phyloP scores from a whole-genome alignment of 139 green algal genomes.

The Nannochloris sp. region DNA sequence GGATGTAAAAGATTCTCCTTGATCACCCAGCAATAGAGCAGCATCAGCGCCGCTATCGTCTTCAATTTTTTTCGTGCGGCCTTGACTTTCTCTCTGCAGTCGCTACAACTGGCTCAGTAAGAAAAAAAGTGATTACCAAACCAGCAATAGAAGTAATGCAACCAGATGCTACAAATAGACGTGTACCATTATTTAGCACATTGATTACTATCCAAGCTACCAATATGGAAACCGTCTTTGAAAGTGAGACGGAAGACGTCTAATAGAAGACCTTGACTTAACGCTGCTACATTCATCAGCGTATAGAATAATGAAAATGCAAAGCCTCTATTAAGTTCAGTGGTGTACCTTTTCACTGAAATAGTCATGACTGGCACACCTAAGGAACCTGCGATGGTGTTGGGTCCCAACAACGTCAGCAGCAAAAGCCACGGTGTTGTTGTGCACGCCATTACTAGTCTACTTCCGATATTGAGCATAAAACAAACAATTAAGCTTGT shows the following conservation, averaged over 20 bases:
- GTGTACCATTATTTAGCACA: constrained; percentile 36
- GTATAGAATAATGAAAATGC: constrained; percentile 50
- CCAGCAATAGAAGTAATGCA: constrained; percentile 16
- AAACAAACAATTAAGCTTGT: constrained; percentile 21
- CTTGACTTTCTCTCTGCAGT: background rate
- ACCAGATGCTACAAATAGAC: constrained; percentile 37
- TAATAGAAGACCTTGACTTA: constrained; percentile 37
- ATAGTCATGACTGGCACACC: constrained; percentile 51
- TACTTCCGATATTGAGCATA: constrained; percentile 13
- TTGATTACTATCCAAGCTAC: background rate
- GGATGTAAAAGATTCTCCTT: too few species aligned
- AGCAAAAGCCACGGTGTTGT: constrained; percentile 16
- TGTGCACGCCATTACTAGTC: constrained; percentile 30
- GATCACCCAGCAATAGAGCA: background rate
- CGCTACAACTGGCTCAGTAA: background rate
- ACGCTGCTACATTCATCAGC: constrained; percentile 48
- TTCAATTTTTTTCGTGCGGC: background rate
- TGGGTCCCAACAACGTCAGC: constrained; percentile 32
- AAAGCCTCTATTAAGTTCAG: constrained; percentile 28
- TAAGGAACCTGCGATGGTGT: constrained; percentile 32
- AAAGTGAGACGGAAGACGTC: constrained; percentile 29
- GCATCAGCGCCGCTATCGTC: constrained; percentile 5
- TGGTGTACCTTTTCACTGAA: constrained; percentile 34
- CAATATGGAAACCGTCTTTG: constrained; percentile 27
- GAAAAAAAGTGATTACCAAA: constrained; percentile 1